Conservation (phyloP, 805 yeast genomes). For the Candida pini region DNA sequence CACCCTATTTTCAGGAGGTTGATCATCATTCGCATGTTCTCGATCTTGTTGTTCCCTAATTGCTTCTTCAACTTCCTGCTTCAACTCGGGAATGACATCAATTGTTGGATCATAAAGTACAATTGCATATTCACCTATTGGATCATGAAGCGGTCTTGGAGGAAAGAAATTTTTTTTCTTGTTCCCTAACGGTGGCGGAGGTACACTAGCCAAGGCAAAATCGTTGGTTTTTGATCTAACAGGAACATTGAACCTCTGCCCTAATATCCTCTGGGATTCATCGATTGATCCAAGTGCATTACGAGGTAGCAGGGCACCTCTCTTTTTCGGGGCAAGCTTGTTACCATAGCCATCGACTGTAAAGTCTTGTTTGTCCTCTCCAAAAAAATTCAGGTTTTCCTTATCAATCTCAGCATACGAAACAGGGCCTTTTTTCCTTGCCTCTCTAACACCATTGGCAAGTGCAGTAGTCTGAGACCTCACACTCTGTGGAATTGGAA, state of each 20-base stretch:
- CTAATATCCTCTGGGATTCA: constrained; percentile 35
- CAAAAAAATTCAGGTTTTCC: constrained; percentile 25
- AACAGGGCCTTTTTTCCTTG: constrained; percentile 29
- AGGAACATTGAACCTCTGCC: constrained; percentile 57
- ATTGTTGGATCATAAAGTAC: constrained; percentile 94
- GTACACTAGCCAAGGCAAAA: constrained; percentile 27
- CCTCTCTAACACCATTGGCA: constrained; percentile 19
- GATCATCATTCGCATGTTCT: constrained; percentile 20
- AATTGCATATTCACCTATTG: constrained; percentile 86
- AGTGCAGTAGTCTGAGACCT: constrained; percentile 11
- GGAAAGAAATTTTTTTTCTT: constrained; percentile 60
- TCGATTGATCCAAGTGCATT: constrained; percentile 39
- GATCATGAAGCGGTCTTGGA: constrained; percentile 95
- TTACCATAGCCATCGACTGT: constrained; percentile 27
- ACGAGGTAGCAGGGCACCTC: constrained; percentile 59
- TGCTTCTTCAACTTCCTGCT: constrained; percentile 26
- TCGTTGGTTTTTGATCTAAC: constrained; percentile 37
- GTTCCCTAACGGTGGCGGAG: constrained; percentile 83
- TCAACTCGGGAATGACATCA: constrained; percentile 42
- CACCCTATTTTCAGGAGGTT: constrained; percentile 12
- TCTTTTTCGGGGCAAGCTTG: constrained; percentile 27
- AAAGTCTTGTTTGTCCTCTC: constrained; percentile 26
- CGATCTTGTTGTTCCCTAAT: constrained; percentile 19
- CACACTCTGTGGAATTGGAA: constrained; percentile 41
- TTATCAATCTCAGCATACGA: constrained; percentile 37